Base-by-base conservation (phyloP, 208 protist genomes). In the Trypanosoma avium region DNA sequence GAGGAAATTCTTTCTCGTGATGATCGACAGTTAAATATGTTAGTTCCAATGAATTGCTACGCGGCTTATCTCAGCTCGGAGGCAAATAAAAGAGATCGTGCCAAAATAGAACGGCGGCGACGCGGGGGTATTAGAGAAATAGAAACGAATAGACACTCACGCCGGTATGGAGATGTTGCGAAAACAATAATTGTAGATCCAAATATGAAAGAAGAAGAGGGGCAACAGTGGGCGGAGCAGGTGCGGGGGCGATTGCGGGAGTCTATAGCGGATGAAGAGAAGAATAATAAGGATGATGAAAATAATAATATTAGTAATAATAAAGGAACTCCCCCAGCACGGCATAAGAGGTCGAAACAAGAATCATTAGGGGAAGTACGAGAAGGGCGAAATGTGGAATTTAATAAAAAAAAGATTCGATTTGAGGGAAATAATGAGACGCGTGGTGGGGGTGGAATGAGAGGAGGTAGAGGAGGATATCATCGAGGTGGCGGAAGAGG, bases 1-100 rank as follows among this genome's bases (percentile, higher is more conserved):
- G 86, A 96, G 62, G 89, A 97, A 30, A 94, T 97, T 35, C 81
- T 97, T 24, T 69, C 82, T 4, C 70, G 78, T 10, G 92, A 97
- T 77, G 92, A 97, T 52, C 85, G 92, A 0, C 88, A 93, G 63
- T 82, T 97, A 27, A 97, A 97, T 73, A 92, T 94, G 81, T 84
- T 97, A 42, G 92, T 86, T 22, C 92, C 92, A n/a, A 86, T 97
- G 82, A 84, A 77, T 57, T 97, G 89, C 74, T 97, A 97, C 68
- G 89, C 92, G 1, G 84, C 92, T 0, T 97, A 96, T 75, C 73
- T 91, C 3, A 73, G 84, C 49, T 71, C 79, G 53, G 62, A 64
- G 0, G 79, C 62, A 43, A 96, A 96, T 73, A 33, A 61, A 55
- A 76, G 84, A 7, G 90, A 96, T 73, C 79, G 84, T 19, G 60